Conservation (phyloP, 2,329 filamentous ascomycete species). For the Diplodia seriata region DNA sequence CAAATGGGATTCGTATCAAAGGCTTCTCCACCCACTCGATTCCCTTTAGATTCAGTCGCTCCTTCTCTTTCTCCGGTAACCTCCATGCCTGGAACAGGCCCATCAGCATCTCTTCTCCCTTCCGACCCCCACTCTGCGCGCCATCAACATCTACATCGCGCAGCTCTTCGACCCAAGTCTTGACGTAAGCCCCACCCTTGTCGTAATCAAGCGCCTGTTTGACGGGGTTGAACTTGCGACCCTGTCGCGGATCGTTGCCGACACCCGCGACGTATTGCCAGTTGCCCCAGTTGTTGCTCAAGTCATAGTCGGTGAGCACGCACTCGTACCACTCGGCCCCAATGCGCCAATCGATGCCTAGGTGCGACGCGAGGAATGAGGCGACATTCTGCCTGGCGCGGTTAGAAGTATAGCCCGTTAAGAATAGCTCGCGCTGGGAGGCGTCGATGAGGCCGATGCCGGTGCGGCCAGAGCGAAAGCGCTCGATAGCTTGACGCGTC, state of each 20-base stretch:
- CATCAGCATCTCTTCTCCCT: conserved; percentile 51
- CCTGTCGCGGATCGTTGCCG: conserved; percentile 77
- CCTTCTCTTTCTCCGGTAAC: conserved; percentile 64
- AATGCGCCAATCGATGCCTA: conserved; percentile 78
- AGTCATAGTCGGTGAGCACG: conserved; percentile 76
- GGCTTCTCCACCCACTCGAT: conserved; percentile 72
- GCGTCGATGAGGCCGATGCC: conserved; percentile 81
- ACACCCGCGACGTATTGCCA: conserved; percentile 85
- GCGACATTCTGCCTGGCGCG: conserved; percentile 79
- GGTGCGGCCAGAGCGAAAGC: conserved; percentile 71
- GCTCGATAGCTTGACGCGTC: conserved; percentile 55
- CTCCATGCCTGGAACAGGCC: conserved; percentile 76
- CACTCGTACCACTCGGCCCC: conserved; percentile 85
- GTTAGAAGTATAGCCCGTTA: conserved; percentile 81
- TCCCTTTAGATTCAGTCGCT: conserved; percentile 62
- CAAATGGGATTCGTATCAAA: conserved; percentile 69
- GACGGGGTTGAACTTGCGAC: conserved; percentile 80
- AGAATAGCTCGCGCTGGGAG: conserved; percentile 73
- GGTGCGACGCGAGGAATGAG: conserved; percentile 74
- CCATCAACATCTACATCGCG: conserved; percentile 55
- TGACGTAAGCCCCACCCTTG: conserved; percentile 70
- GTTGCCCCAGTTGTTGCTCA: conserved; percentile 79
- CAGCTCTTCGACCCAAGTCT: conserved; percentile 75
- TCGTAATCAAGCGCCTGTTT: conserved; percentile 84
- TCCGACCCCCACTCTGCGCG: conserved; percentile 36